Base-by-base conservation (phyloP, 108 stramenopile species). In the Mayamaea pseudoterrestris region DNA sequence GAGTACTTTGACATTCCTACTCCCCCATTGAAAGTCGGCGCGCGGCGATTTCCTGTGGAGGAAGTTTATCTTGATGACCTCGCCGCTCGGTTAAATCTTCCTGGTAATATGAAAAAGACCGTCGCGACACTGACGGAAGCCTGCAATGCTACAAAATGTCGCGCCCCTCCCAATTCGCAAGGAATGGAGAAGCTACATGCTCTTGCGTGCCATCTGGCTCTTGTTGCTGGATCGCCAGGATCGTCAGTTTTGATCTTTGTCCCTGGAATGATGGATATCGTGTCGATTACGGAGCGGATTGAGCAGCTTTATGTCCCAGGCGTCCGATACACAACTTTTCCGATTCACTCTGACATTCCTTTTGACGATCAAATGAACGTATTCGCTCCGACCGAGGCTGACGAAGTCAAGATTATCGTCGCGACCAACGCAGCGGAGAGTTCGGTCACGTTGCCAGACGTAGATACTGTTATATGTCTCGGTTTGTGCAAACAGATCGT, bases 361-460 rank as follows among this genome's bases (percentile, higher is more conserved):
- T 79, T 89, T 50, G 78, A 90, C 41, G 93, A 96, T 8, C 98
- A 98, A 61, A 71, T 87, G 71, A 59, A 47, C 6, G 93, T 81
- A 3, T 98, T 98, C 43, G 61, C 61, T 20, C 59, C 61, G 16
- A 69, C 90, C 0, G 58, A 43, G 7, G 43, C 48, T 16, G 74
- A 74, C 40, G 80, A 85, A 47, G 71, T 89, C 23, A 94, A 94
- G 52, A 71, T 95, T 32, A 77, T 99, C 20, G 73, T 99, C 23
- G 86, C 95, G 2, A 99, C 99, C 0, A 99, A 99, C 67, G 93
- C 95, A 5, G 99, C 99, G 1, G 99, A 99, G 57, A 80, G 78
- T 23, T 91, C 90, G 5, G 72, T 99, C 24, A 99, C 99, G 14
- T 74, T 99, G 9, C 93, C 95, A 11, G 93, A 93, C 40, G 79